Base-by-base conservation (phyloP, 371 early-diverging fungal genomes). In the Mortierella sp. region DNA sequence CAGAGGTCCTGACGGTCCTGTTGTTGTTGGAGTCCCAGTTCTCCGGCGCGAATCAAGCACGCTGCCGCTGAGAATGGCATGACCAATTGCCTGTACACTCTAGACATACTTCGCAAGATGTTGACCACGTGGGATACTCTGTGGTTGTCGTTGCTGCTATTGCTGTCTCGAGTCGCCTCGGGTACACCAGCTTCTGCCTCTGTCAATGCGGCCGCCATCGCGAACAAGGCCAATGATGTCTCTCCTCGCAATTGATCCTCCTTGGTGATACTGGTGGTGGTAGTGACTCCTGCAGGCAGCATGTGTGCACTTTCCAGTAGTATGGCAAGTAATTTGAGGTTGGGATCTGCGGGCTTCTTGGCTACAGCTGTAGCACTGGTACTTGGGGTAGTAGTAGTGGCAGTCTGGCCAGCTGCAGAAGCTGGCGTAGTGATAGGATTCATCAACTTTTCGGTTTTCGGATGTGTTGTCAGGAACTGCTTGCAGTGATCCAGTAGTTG, bases 401-500 rank as follows among this genome's bases (percentile, higher is more conserved):
- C n/a, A n/a, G n/a, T n/a, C n/a, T n/a, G n/a, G n/a, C n/a, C 22
- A 19, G 57, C 12, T 49, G 21, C 41, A 2, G 29, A 27, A 0
- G 25, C 17, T 52, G 39, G 22, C 31, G 57, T 1, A 28, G 53
- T 13, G 12, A 59, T 34, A 5, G 54, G 17, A 2, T 12, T 19
- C 68, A 74, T 63, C 10, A 76, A 49, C 14, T 68, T 76, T 25
- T 68, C 60, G 6, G 69, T 76, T 47, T 76, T 76, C 41, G 57
- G 47, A n/a, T 76, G 64, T 6, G 54, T 40, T 8, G 46, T 21
- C 9, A 76, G 57, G 14, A 60, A 64, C 3, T 19, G 24, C 2
- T 44, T 50, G 45, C 63, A 57, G 17, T 51, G 69, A 1, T 46
- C 50, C 9, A 68, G 56, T 16, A 68, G n/a, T 25, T 61, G 69